Percentiles rank a stretch among this genome's conserved stretches.
Evolutionary conservation across 805 yeast species (phyloP).

Genomic region (Candida endomychidarum): DNA sequence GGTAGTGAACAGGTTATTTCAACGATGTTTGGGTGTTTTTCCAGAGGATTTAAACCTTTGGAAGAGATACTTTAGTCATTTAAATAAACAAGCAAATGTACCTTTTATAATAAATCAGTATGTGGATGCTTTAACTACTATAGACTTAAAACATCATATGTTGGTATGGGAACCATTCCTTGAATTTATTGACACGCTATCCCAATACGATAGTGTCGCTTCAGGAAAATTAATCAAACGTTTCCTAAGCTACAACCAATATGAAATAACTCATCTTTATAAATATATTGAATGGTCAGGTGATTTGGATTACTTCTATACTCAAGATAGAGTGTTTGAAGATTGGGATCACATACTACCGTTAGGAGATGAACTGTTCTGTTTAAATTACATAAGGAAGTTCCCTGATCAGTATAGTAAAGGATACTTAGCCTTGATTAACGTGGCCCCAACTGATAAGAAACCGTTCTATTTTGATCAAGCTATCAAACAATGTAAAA

Average conservation of each 20-base stretch:
- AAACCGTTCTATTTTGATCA: constrained; percentile 39
- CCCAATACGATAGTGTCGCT: background rate
- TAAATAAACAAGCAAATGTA: constrained; percentile 11
- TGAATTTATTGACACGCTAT: constrained; percentile 44
- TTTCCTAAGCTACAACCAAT: constrained; percentile 11
- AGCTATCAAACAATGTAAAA: constrained; percentile 46
- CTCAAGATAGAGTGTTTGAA: constrained; percentile 21
- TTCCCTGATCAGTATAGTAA: constrained; percentile 63
- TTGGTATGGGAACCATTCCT: constrained; percentile 49
- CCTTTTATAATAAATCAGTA: constrained; percentile 12
- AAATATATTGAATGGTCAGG: constrained; percentile 6
- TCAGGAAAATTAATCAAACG: constrained; percentile 7
- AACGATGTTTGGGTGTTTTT: constrained; percentile 22
- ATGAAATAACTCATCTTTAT: constrained; percentile 9
- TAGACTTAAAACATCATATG: constrained; percentile 7
- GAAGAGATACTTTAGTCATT: constrained; percentile 8
- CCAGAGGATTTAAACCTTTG: constrained; percentile 9
- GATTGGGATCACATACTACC: constrained; percentile 27
- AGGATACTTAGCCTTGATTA: constrained; percentile 27
- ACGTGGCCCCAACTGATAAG: background rate
- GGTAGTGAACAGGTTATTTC: constrained; percentile 40
- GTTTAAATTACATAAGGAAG: constrained; percentile 15
- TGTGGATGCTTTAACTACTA: constrained; percentile 7
- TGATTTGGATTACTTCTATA: constrained; percentile 6
- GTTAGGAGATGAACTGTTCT: constrained; percentile 17